phyloP scores from a whole-genome alignment of 257 asterid species.

The Solanum etuberosum region DNA sequence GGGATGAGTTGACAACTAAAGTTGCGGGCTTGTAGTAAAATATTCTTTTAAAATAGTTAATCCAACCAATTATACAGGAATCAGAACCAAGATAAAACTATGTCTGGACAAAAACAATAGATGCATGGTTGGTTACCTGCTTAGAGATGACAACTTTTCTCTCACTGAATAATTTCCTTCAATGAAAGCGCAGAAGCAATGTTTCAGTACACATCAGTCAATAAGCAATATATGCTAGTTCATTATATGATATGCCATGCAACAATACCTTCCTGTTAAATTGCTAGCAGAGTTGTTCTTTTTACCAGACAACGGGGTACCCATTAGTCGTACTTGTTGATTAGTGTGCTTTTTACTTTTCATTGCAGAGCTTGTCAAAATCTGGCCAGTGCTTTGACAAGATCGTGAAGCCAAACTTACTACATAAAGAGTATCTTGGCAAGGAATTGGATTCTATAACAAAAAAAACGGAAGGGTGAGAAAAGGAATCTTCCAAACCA shows the following conservation, averaged over 20 bases:
- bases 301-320: slow-evolving; percentile 36
- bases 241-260: background rate
- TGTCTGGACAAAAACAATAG: background rate
- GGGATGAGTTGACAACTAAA: background rate
- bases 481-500: background rate
- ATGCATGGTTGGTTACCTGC: slow-evolving; percentile 29
- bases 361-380: slow-evolving; percentile 37
- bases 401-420: slow-evolving; percentile 62
- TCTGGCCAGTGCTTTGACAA: slow-evolving; percentile 40
- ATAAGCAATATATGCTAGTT: background rate
- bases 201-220: slow-evolving; percentile 2
- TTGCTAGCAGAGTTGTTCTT: slow-evolving; percentile 22
- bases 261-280: slow-evolving; percentile 58
- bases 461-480: background rate
- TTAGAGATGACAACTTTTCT: slow-evolving; percentile 16
- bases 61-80: background rate
- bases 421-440: slow-evolving; percentile 61
- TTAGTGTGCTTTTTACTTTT: slow-evolving; percentile 33
- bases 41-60: background rate
- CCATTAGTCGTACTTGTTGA: slow-evolving; percentile 18
- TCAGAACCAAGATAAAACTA: background rate
- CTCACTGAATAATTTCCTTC: slow-evolving; percentile 52
- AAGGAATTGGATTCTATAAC: slow-evolving; percentile 53
- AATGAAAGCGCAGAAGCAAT: background rate
- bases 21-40: background rate